phyloP scores from a whole-genome alignment of 2,329 filamentous ascomycete genomes.

The Chaetomiaceae sp. region DNA sequence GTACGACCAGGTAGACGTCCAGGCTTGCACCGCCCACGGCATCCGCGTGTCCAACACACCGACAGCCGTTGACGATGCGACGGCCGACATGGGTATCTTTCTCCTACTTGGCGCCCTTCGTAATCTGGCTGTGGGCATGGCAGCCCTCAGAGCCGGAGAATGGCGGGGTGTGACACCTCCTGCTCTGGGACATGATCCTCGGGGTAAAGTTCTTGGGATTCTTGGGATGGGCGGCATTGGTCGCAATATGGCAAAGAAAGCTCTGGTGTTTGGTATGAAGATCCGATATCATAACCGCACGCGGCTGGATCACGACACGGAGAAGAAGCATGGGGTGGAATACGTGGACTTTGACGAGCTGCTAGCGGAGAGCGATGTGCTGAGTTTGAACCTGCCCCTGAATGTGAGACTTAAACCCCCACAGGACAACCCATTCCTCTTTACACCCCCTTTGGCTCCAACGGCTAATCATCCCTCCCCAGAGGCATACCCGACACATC shows the following conservation, averaged over 20 bases:
- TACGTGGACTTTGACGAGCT: constrained; percentile 73
- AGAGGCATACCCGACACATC: constrained; percentile 66
- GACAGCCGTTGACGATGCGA: constrained; percentile 76
- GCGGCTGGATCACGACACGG: constrained; percentile 51
- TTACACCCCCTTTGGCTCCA: too few species aligned
- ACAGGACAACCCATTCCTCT: too few species aligned
- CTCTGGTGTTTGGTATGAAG: constrained; percentile 69
- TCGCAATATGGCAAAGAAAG: constrained; percentile 69
- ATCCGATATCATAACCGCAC: constrained; percentile 71
- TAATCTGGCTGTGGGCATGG: constrained; percentile 65
- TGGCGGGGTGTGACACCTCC: constrained; percentile 60
- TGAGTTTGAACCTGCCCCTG: constrained; percentile 75
- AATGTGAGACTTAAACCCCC: too few species aligned
- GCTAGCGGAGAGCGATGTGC: constrained; percentile 64
- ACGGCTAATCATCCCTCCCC: neutral
- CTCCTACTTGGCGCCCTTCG: constrained; percentile 75
- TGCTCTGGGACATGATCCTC: constrained; percentile 68
- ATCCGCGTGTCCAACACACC: constrained; percentile 77
- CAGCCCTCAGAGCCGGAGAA: constrained; percentile 58
- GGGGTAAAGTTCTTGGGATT: constrained; percentile 75
- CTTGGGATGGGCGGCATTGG: constrained; percentile 86
- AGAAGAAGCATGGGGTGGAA: constrained; percentile 51
- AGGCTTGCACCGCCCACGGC: constrained; percentile 62
- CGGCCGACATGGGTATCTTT: constrained; percentile 76
- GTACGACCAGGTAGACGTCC: constrained; percentile 76